phyloP scores from a whole-genome alignment of 148 eudicot genomes.

The Pharnaceum exiguum region DNA sequence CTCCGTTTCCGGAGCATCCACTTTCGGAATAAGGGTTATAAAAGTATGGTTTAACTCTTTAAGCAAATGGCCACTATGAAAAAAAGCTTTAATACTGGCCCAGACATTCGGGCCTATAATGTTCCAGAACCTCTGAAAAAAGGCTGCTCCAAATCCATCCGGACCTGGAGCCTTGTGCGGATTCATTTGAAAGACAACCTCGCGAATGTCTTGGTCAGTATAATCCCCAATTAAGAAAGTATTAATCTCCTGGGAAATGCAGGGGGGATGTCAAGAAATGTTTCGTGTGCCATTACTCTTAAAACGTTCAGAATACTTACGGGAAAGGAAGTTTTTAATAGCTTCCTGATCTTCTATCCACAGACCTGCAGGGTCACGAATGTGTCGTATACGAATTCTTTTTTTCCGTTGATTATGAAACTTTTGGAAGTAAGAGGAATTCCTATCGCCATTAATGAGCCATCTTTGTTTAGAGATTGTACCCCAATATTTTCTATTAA shows the following conservation, averaged over 20 bases:
- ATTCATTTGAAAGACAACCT: not conserved
- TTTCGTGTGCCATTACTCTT: no score
- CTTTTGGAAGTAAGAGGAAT: no score
- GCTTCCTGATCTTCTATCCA: no score
- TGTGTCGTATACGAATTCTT: no score
- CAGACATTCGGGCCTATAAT: not conserved
- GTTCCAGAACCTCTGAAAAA: not conserved
- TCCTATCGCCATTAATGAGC: no score
- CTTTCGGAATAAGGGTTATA: not conserved
- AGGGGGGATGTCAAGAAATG: no score
- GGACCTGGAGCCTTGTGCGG: not conserved
- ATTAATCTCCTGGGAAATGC: not conserved
- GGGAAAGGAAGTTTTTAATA: no score
- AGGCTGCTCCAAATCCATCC: not conserved
- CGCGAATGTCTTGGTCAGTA: not conserved
- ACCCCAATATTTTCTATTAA: no score
- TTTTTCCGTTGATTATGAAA: no score
- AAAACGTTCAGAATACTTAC: no score
- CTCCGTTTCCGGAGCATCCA: not conserved
- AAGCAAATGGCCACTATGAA: not conserved
- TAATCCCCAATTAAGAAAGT: not conserved
- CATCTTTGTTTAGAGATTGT: no score
- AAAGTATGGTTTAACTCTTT: not conserved
- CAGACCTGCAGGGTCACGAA: no score
- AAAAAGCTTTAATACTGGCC: not conserved